Evolutionary conservation across 371 early-diverging fungal species (phyloP), one percentile per base, ranked within the genome.

Genomic region (Mortierella sp.): DNA sequence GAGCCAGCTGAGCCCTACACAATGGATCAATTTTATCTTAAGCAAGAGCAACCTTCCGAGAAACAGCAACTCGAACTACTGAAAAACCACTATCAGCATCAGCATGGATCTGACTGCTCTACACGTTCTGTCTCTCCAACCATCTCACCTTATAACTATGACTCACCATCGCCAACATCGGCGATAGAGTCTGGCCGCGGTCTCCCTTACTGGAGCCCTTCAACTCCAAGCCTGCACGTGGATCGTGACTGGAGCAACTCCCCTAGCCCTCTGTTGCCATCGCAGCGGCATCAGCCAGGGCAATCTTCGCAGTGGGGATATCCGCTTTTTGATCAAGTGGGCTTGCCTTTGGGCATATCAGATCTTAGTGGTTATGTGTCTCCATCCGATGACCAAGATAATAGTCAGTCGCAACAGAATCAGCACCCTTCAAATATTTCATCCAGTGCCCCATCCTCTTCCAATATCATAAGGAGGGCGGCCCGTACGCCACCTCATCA

Each of bases 191-290:
- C 53, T 38, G 41, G 47, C 28, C 50, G 41, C 16, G 65, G 68
- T 47, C 60, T 72, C 43, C 70, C 78, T 32, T 69, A 72, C 63
- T 78, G 78, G 78, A 67, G 73, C 40, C 73, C 78, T 1, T 63
- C 78, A 13, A 72, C 73, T 0, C 73, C 78, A 0, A 61, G 40
- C 8, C 19, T 65, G 36, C 65, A 64, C 41, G 21, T 76, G 7
- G 68, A 76, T 3, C 72, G 58, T 38, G 60, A 59, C 4, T 64
- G 64, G 69, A 71, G 72, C 58, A 72, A 68, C 61, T 67, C 65
- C 6, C 63, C 74, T 21, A 73, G 78, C 6, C 74, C 78, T 10
- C 11, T 67, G 43, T 11, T 70, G 21, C 57, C 72, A 45, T 43
- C 61, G 45, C 38, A 43, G 11, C 70, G 57, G 21, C 48, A 10